Evolutionary conservation across 1,139 yeast genomes (phyloP).

Genomic region (Geotrichum carabidarum): DNA sequence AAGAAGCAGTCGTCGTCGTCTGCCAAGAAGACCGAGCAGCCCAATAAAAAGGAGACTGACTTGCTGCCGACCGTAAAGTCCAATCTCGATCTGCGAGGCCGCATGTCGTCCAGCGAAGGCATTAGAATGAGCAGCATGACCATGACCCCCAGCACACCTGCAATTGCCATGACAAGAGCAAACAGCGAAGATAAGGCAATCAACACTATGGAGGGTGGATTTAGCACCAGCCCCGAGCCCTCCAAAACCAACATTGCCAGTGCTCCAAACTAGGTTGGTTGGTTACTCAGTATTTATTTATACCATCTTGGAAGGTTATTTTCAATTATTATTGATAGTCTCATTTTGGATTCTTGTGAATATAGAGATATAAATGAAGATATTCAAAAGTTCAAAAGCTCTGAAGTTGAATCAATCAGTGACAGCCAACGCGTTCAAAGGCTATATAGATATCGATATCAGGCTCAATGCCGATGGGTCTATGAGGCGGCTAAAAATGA

Average conservation of each 20-base stretch:
- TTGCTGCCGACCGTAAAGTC: slow-evolving; percentile 37
- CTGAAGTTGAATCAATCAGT: too few relatives aligned
- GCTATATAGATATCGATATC: too few relatives aligned
- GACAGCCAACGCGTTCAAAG: too few relatives aligned
- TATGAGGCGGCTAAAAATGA: too few relatives aligned
- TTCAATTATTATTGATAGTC: too few relatives aligned
- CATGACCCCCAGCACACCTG: slow-evolving; percentile 20
- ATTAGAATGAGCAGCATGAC: slow-evolving; percentile 15
- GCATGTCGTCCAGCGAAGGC: slow-evolving; percentile 21
- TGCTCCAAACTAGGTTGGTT: too few relatives aligned
- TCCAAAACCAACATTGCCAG: neutral
- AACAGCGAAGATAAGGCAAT: neutral
- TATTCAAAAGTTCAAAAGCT: too few relatives aligned
- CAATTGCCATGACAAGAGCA: slow-evolving; percentile 5
- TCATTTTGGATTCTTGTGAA: too few relatives aligned
- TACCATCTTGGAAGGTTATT: too few relatives aligned
- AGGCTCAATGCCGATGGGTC: too few relatives aligned
- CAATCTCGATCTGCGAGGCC: slow-evolving; percentile 30
- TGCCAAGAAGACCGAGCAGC: slow-evolving; percentile 11
- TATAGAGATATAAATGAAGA: too few relatives aligned
- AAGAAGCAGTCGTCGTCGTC: slow-evolving; percentile 2
- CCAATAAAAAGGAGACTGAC: slow-evolving; percentile 29
- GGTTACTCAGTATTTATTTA: too few relatives aligned
- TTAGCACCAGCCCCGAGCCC: slow-evolving; percentile 33
- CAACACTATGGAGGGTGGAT: slow-evolving; percentile 38